phyloP scores from a whole-genome alignment of 2,329 filamentous ascomycete species.

The Arthrobotrys entomopaga region DNA sequence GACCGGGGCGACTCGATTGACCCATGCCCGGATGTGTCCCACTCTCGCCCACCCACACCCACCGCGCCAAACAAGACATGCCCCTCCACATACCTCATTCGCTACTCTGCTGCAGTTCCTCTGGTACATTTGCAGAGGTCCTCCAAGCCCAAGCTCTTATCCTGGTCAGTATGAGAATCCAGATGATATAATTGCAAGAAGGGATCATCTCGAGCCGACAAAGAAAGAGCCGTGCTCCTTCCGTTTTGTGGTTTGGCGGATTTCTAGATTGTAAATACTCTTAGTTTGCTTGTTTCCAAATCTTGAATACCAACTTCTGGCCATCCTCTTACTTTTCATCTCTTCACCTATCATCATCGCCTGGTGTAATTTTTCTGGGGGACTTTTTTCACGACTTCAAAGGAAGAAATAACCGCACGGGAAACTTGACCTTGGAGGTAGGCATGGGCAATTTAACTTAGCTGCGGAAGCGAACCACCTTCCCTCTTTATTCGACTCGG shows the following conservation, averaged over 20 bases:
- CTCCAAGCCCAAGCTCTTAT: slow-evolving; percentile 49
- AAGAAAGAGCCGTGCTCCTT: slow-evolving; percentile 54
- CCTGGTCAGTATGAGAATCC: slow-evolving; percentile 44
- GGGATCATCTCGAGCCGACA: slow-evolving; percentile 53
- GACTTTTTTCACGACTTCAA: not conserved
- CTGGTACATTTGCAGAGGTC: slow-evolving; percentile 41
- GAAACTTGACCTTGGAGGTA: slow-evolving; percentile 36
- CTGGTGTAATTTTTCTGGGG: not conserved
- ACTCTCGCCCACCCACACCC: slow-evolving; percentile 27
- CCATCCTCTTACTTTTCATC: slow-evolving; percentile 9
- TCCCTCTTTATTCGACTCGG: slow-evolving; percentile 49
- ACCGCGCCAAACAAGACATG: slow-evolving; percentile 54
- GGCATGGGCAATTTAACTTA: slow-evolving; percentile 54
- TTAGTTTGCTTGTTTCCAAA: slow-evolving; percentile 27
- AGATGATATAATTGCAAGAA: slow-evolving; percentile 54
- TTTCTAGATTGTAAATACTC: slow-evolving; percentile 5
- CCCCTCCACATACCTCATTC: slow-evolving; percentile 55
- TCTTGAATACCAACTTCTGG: slow-evolving; percentile 31
- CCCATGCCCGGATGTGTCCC: slow-evolving; percentile 38
- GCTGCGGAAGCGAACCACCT: slow-evolving; percentile 55
- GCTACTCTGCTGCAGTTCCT: slow-evolving; percentile 25
- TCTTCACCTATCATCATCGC: too few relatives aligned
- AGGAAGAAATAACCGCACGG: slow-evolving; percentile 2
- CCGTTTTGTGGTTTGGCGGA: slow-evolving; percentile 38
- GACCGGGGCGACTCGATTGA: slow-evolving; percentile 30